phyloP scores from a whole-genome alignment of 2,329 filamentous ascomycete species.

The Xylariaceae sp. region DNA sequence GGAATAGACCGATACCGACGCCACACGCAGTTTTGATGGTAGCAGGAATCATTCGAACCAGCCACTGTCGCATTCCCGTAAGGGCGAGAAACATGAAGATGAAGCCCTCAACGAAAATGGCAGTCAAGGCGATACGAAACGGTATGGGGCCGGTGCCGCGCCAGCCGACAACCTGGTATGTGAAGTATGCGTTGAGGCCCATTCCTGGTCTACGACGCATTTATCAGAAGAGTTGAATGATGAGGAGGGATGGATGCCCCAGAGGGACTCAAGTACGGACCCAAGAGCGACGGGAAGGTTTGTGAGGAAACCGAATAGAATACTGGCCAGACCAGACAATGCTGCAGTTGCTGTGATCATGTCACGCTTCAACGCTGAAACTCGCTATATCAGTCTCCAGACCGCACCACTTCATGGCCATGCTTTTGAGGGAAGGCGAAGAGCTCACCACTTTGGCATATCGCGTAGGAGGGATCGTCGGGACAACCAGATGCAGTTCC shows the following conservation, averaged over 20 bases:
- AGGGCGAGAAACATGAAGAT: slow-evolving; percentile 60
- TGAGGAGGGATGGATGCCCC: too few species aligned
- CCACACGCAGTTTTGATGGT: slow-evolving; percentile 62
- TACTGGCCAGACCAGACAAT: slow-evolving; percentile 66
- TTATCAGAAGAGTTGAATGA: too few species aligned
- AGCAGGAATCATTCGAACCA: slow-evolving; percentile 58
- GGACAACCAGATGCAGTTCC: slow-evolving; percentile 43
- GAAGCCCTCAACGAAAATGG: slow-evolving; percentile 60
- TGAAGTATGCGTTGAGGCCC: slow-evolving; percentile 64
- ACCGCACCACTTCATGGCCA: background rate
- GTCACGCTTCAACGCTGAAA: slow-evolving; percentile 61
- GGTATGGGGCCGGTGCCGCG: slow-evolving; percentile 52
- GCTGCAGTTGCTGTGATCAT: slow-evolving; percentile 80
- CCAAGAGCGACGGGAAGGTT: slow-evolving; percentile 73
- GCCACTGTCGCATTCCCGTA: slow-evolving; percentile 67
- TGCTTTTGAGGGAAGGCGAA: background rate
- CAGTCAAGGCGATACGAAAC: slow-evolving; percentile 56
- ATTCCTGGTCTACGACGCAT: slow-evolving; percentile 50
- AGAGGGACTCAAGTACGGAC: slow-evolving; percentile 39
- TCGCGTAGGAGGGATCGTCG: slow-evolving; percentile 37
- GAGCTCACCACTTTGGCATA: slow-evolving; percentile 43
- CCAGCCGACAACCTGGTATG: slow-evolving; percentile 60
- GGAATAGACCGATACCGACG: slow-evolving; percentile 59
- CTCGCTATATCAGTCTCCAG: slow-evolving; percentile 7
- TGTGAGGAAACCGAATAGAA: slow-evolving; percentile 73